These are phyloP conservation scores for Russula griseocarnosa DNA, from an alignment of 768 basidiomycete species.

Conservation along the genomic window DNA sequence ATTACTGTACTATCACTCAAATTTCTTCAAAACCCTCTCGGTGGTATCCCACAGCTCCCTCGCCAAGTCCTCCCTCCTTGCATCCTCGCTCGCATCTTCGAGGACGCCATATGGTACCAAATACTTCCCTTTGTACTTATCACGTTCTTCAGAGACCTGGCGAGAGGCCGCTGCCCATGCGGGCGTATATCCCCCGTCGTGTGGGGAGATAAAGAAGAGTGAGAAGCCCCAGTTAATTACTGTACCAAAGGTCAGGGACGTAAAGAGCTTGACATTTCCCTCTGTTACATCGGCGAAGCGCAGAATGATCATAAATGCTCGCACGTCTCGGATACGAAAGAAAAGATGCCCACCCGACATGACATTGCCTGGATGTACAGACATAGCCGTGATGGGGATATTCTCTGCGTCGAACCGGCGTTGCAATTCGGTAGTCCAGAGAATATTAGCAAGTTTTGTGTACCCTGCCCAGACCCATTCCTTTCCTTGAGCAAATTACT, in stretches of 20 bases:
- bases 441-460: slow-evolving; percentile 49
- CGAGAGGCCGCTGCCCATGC: slow-evolving; percentile 43
- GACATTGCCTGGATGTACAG: slow-evolving; percentile 44
- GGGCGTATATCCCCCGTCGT: slow-evolving; percentile 38
- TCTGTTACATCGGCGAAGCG: slow-evolving; percentile 13
- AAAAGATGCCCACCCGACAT: slow-evolving; percentile 34
- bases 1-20: slow-evolving; percentile 4
- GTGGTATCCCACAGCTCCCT: slow-evolving; percentile 42
- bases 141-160: slow-evolving; percentile 34
- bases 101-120: slow-evolving; percentile 38
- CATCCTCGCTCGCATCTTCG: slow-evolving; percentile 32
- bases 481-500: not conserved
- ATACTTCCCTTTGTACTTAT: slow-evolving; percentile 40
- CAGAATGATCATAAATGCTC: not conserved
- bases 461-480: slow-evolving; percentile 36
- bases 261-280: slow-evolving; percentile 26
- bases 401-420: slow-evolving; percentile 39
- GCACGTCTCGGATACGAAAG: not conserved
- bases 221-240: slow-evolving; percentile 24
- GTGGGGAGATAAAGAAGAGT: slow-evolving; percentile 33
- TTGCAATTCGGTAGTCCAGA: slow-evolving; percentile 51
- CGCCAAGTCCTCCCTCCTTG: slow-evolving; percentile 35
- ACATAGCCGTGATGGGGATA: slow-evolving; percentile 40
- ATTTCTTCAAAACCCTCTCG: slow-evolving; percentile 29
- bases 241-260: slow-evolving; percentile 15